These are phyloP conservation scores for Triangularia setosa DNA, from an alignment of 2,329 filamentous ascomycete species.

Conservation along the genomic window DNA sequence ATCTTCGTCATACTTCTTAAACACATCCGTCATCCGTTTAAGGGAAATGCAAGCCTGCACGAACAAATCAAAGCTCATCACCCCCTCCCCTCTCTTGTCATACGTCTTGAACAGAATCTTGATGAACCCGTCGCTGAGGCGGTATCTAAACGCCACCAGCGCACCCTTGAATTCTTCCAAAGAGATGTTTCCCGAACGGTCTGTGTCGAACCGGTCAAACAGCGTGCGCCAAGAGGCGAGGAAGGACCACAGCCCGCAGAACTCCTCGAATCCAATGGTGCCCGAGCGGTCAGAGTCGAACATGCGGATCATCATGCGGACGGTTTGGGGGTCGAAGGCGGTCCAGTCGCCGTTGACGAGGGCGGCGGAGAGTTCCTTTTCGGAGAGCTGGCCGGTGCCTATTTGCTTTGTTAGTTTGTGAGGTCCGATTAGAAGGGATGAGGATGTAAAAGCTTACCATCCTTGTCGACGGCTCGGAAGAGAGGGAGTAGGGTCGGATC, in stretches of 20 bases:
- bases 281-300: slow-evolving; percentile 90
- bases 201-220: slow-evolving; percentile 91
- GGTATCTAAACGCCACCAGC: slow-evolving; percentile 88
- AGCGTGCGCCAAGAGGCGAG: slow-evolving; percentile 89
- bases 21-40: slow-evolving; percentile 98
- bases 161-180: slow-evolving; percentile 86
- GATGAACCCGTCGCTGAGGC: slow-evolving; percentile 79
- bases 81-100: slow-evolving; percentile 68
- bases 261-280: slow-evolving; percentile 91
- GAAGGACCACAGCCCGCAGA: slow-evolving; percentile 95
- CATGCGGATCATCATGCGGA: slow-evolving; percentile 99
- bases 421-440: neutral
- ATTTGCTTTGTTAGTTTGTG: slow-evolving; percentile 14
- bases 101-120: slow-evolving; percentile 83
- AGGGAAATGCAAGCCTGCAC: slow-evolving; percentile 95
- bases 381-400: slow-evolving; percentile 78
- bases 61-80: slow-evolving; percentile 91
- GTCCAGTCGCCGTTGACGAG: slow-evolving; percentile 97
- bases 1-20: slow-evolving; percentile 98
- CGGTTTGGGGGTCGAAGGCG: slow-evolving; percentile 85
- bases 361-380: slow-evolving; percentile 80
- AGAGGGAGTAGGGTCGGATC: slow-evolving; percentile 77
- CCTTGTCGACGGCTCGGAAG: slow-evolving; percentile 87
- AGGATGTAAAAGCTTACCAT: slow-evolving; percentile 48
- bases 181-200: slow-evolving; percentile 81